Evolutionary conservation across 768 basidiomycete genomes (phyloP).

Genomic region (Gymnopilus junonius): DNA sequence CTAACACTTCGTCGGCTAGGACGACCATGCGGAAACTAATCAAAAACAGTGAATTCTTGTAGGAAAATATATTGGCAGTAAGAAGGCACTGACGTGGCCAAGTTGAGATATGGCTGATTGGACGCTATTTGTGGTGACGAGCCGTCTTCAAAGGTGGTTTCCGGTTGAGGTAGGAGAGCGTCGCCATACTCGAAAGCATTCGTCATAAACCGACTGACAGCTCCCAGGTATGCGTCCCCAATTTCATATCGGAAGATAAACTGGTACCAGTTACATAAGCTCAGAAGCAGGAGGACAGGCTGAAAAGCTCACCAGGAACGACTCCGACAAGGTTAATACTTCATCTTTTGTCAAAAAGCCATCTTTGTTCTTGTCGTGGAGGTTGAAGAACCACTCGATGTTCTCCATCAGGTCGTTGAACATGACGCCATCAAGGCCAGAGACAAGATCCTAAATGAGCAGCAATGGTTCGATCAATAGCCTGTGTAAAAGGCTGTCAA

Average conservation of each 20-base stretch:
- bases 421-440: slow-evolving; percentile 89
- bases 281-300: background rate
- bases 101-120: slow-evolving; percentile 92
- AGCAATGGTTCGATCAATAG: slow-evolving; percentile 3
- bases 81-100: slow-evolving; percentile 66
- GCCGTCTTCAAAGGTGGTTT: slow-evolving; percentile 30
- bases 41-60: slow-evolving; percentile 7
- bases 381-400: slow-evolving; percentile 97
- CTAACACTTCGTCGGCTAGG: slow-evolving; percentile 93
- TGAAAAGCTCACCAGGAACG: slow-evolving; percentile 72
- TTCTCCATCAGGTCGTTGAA: slow-evolving; percentile 98
- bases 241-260: slow-evolving; percentile 98
- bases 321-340: slow-evolving; percentile 92
- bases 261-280: slow-evolving; percentile 43
- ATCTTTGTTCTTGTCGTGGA: slow-evolving; percentile 96
- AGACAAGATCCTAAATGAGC: slow-evolving; percentile 77
- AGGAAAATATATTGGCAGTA: background rate
- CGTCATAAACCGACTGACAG: slow-evolving; percentile 96
- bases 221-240: slow-evolving; percentile 95
- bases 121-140: slow-evolving; percentile 57
- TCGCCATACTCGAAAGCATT: slow-evolving; percentile 99
- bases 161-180: slow-evolving; percentile 71
- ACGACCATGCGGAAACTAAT: slow-evolving; percentile 97
- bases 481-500: background rate
- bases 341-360: slow-evolving; percentile 96